phyloP scores from a whole-genome alignment of 2,329 filamentous ascomycete genomes.

The Microascus cirrosus region DNA sequence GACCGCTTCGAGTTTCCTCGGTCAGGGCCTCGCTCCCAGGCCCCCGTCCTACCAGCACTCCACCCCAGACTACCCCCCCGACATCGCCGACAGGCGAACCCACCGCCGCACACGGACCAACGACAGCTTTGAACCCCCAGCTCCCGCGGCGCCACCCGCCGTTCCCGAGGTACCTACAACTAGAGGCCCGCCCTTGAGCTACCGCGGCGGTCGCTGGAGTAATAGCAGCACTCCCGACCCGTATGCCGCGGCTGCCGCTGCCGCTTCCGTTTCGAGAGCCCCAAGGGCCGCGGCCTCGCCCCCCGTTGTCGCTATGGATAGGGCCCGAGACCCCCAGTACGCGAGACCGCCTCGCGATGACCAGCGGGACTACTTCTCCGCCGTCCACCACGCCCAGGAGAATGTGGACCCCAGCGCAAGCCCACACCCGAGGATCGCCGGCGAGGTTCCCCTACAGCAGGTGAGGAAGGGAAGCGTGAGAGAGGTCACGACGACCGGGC shows the following conservation, averaged over 20 bases:
- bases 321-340: conserved; percentile 9
- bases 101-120: conserved; percentile 19
- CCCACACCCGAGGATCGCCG: not conserved
- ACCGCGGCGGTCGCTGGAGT: conserved; percentile 28
- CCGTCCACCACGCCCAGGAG: conserved; percentile 6
- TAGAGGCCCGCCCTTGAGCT: conserved; percentile 45
- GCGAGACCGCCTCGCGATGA: conserved; percentile 7
- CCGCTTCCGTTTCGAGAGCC: not conserved
- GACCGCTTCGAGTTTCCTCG: conserved; percentile 35
- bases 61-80: conserved; percentile 26
- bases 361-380: conserved; percentile 14
- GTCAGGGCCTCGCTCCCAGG: conserved; percentile 43
- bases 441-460: conserved; percentile 3
- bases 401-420: not conserved
- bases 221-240: conserved; percentile 3
- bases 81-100: conserved; percentile 23
- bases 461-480: conserved; percentile 5
- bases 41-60: conserved; percentile 43
- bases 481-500: not conserved
- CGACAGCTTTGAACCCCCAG: conserved; percentile 21
- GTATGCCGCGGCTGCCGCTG: conserved; percentile 1
- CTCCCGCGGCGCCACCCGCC: conserved; percentile 27
- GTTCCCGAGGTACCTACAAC: conserved; percentile 46
- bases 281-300: not conserved
- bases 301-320: not conserved